These are phyloP conservation scores for Triticum turgidum DNA, from an alignment of 176 grass and related monocot genomes.

Conservation along the genomic window DNA sequence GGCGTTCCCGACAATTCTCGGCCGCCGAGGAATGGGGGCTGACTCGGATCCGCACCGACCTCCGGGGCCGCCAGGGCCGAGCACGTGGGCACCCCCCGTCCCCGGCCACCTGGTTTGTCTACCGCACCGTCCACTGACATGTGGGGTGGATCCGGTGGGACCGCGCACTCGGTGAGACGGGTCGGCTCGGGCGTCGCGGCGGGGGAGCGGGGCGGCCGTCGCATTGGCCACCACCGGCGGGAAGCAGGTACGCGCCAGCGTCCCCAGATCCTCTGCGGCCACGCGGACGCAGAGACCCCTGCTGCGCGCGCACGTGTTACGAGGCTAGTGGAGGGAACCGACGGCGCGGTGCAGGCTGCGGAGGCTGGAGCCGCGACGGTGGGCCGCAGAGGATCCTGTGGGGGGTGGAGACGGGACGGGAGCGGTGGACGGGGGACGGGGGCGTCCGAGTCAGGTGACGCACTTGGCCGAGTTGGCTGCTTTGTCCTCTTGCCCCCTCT, in stretches of 20 bases:
- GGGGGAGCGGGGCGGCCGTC: neutral
- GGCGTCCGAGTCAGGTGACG: slow-evolving; percentile 33
- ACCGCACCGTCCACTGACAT: rapidly evolving
- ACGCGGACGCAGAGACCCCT: rapidly evolving
- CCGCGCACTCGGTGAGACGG: neutral
- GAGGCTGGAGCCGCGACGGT: neutral
- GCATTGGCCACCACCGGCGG: slow-evolving; percentile 24
- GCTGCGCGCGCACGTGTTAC: neutral
- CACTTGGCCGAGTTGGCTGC: slow-evolving; percentile 38
- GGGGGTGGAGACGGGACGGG: neutral
- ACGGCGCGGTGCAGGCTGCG: rapidly evolving
- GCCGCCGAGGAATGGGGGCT: slow-evolving; percentile 40
- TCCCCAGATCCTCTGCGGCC: neutral
- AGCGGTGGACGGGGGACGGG: neutral
- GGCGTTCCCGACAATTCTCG: slow-evolving; percentile 17
- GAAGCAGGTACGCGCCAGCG: slow-evolving; percentile 22
- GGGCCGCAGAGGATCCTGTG: slow-evolving; percentile 18
- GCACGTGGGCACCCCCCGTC: neutral
- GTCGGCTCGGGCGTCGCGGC: rapidly evolving
- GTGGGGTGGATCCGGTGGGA: rapidly evolving
- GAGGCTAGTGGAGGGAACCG: rapidly evolving
- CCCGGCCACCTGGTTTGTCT: neutral
- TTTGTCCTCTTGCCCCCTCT: slow-evolving; percentile 5
- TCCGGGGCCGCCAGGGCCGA: neutral
- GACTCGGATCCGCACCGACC: slow-evolving; percentile 70